A percentile compares a stretch with the other conserved stretches of the same genome.
Conservation (phyloP, 176 grass and related monocot species). For the Oryza meridionalis region DNA sequence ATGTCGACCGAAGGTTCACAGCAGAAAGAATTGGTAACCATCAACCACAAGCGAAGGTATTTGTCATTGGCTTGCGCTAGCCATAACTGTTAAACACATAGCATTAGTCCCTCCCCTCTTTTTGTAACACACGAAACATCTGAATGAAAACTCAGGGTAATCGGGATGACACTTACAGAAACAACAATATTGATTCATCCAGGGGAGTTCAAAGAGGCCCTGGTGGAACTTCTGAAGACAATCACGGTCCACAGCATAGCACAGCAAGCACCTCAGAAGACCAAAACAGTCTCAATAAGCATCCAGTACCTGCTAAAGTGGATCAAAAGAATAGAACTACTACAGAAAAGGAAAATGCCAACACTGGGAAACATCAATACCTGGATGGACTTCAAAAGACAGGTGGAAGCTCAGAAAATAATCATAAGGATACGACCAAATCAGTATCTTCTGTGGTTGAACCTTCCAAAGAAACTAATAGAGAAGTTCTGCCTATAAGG, state of each 20-base stretch:
- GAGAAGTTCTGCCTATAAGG: constrained; percentile 39
- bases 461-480: constrained; percentile 38
- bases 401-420: constrained; percentile 32
- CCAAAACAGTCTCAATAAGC: constrained; percentile 8
- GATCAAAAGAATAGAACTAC: constrained; percentile 25
- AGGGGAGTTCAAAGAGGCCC: constrained; percentile 40
- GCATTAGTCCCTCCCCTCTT: background rate
- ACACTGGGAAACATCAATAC: background rate
- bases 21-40: constrained; percentile 48
- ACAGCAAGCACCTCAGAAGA: constrained; percentile 24
- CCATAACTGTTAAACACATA: background rate
- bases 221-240: constrained; percentile 22
- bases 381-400: constrained; percentile 17
- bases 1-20: constrained; percentile 57
- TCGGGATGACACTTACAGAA: constrained; percentile 41
- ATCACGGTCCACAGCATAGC: constrained; percentile 17
- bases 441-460: background rate
- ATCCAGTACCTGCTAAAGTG: constrained; percentile 22
- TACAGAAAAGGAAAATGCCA: background rate
- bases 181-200: constrained; percentile 47
- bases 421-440: constrained; percentile 29
- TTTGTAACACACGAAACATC: constrained; percentile 7
- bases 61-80: background rate
- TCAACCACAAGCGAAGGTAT: constrained; percentile 54
- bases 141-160: constrained; percentile 40